Percentiles rank a stretch among this genome's conserved stretches.
Conservation (phyloP, 352 stramenopile genomes). For the Pythium chondricola region DNA sequence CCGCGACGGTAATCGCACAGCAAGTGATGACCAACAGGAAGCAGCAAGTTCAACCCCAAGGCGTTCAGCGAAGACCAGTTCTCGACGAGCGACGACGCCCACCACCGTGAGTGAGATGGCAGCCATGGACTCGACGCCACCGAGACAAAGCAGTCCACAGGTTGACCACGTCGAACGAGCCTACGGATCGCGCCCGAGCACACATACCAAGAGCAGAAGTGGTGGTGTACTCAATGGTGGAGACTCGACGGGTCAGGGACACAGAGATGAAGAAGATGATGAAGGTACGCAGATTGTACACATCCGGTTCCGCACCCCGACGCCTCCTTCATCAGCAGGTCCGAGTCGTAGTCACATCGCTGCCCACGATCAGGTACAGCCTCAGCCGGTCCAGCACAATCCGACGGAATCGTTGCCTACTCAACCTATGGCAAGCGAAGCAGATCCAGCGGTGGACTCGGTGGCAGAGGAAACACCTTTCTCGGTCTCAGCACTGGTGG, state of each 20-base stretch:
- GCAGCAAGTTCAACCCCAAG: not conserved
- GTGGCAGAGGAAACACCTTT: not conserved
- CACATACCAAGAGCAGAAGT: too few relatives aligned
- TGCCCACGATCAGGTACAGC: not conserved
- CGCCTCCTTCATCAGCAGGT: constrained; percentile 17
- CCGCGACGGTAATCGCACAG: not conserved
- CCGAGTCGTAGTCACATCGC: constrained; percentile 5
- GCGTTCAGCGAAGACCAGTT: not conserved
- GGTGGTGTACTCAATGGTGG: too few relatives aligned
- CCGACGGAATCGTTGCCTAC: not conserved
- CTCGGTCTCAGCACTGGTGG: not conserved
- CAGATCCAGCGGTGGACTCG: not conserved
- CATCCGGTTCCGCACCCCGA: constrained; percentile 13
- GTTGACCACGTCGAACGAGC: too few relatives aligned
- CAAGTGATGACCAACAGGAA: too few relatives aligned
- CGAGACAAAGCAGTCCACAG: too few relatives aligned
- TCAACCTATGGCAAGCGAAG: not conserved
- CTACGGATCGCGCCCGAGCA: too few relatives aligned
- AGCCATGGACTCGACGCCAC: not conserved
- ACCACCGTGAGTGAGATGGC: constrained; percentile 12
- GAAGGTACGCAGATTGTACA: constrained; percentile 1
- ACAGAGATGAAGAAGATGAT: not conserved
- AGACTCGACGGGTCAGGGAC: too few relatives aligned
- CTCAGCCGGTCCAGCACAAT: not conserved
- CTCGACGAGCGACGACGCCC: constrained; percentile 6